Base-by-base conservation (phyloP, 768 basidiomycete genomes). In the Epithele typhae region DNA sequence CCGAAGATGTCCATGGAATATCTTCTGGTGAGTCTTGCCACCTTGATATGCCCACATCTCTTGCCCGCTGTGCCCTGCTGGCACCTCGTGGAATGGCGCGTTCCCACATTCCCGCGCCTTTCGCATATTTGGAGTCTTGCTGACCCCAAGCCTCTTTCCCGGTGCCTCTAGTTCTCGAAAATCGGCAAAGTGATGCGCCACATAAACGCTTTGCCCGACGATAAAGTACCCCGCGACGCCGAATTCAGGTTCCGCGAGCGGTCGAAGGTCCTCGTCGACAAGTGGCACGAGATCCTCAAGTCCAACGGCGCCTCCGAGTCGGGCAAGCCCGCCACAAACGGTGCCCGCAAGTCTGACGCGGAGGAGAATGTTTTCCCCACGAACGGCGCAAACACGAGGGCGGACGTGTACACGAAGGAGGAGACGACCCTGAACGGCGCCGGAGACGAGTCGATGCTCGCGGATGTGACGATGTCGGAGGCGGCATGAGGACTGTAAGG, bases 101-200 rank as follows among this genome's bases (percentile, higher is more conserved):
- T 46, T 46, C 41, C 44, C 54, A 22, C 7, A 36, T 36, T n/a
- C 7, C 41, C 49, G 39, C 41, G 49, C 42, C 34, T 37, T 51
- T 40, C 30, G 47, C 35, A 45, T 56, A 39, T 54, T 50, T 54
- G 45, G 43, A 45, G 51, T 58, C 48, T 49, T 52, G 22, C 34
- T 36, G 40, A 37, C 23, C 42, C 43, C 55, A 36, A 22, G 21
- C 17, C 38, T 17, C 32, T 7, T 30, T 7, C 27, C n/a, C 35
- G 9, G 30, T 32, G 9, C 48, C 25, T n/a, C 10, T 61, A 88
- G 82, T 82, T 81, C 67, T 90, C 88, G 40, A 88, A 89, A 65
- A 85, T 88, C 53, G 82, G 79, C 64, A 85, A 86, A 70, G 89
- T 93, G 25, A 89, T 93, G 87, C 87, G 88, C 57, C 87, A 90